phyloP scores from a whole-genome alignment of 2,329 filamentous ascomycete species.

The Penicillium verrucosum region DNA sequence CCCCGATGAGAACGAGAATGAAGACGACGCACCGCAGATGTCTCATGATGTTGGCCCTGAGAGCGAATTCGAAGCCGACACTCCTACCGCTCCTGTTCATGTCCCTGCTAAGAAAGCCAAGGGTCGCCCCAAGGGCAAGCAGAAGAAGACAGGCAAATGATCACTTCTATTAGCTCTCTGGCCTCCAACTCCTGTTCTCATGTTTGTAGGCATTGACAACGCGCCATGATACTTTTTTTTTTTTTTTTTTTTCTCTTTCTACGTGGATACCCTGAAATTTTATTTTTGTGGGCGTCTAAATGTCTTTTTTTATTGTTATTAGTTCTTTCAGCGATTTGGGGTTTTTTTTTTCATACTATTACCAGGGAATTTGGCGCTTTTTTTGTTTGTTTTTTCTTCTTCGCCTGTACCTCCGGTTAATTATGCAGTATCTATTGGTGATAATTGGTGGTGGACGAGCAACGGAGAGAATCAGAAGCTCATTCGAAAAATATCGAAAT shows the following conservation, averaged over 20 bases:
- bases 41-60: slow-evolving; percentile 10
- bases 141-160: slow-evolving; percentile 31
- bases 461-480: neutral
- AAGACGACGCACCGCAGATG: slow-evolving; percentile 5
- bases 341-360: slow-evolving; percentile 4
- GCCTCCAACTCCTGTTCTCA: neutral
- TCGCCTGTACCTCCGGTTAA: neutral
- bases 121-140: slow-evolving; percentile 35
- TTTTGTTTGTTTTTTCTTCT: neutral
- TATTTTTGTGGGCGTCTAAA: neutral
- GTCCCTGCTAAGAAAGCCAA: slow-evolving; percentile 12
- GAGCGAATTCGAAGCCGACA: slow-evolving; percentile 18
- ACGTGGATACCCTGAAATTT: slow-evolving; percentile 7
- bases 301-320: slow-evolving; percentile 9
- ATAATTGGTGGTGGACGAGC: slow-evolving; percentile 8
- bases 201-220: slow-evolving; percentile 11
- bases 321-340: slow-evolving; percentile 18
- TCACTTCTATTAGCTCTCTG: neutral
- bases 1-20: slow-evolving; percentile 32
- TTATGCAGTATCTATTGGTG: slow-evolving; percentile 5
- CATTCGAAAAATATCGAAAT: slow-evolving; percentile 1
- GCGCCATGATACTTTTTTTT: slow-evolving; percentile 19
- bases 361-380: neutral
- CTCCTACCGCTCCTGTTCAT: slow-evolving; percentile 7
- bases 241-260: neutral